Evolutionary conservation across 2,329 filamentous ascomycete genomes (phyloP).

Genomic region (Bipolaris zeicola): DNA sequence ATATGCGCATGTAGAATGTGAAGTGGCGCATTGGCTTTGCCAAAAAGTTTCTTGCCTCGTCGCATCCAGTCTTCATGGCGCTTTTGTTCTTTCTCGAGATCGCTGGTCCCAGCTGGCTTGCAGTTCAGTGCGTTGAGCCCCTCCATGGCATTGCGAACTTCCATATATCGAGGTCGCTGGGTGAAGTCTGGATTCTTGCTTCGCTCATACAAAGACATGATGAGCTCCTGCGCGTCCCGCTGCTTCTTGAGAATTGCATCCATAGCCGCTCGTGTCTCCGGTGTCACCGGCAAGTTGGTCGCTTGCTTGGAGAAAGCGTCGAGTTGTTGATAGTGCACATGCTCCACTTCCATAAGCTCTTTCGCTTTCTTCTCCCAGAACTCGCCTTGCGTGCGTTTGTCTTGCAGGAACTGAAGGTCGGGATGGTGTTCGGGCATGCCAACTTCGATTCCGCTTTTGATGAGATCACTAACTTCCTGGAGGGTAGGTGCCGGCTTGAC

Average conservation of each 20-base stretch:
- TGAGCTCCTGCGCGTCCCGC: slow-evolving; percentile 88
- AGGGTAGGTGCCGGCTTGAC: slow-evolving; percentile 69
- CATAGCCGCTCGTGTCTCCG: slow-evolving; percentile 78
- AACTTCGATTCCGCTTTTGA: slow-evolving; percentile 76
- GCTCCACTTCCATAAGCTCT: slow-evolving; percentile 89
- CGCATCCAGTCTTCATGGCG: slow-evolving; percentile 99
- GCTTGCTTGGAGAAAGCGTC: slow-evolving; percentile 90
- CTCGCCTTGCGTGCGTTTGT: slow-evolving; percentile 76
- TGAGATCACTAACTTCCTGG: slow-evolving; percentile 77
- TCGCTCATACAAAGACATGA: slow-evolving; percentile 78
- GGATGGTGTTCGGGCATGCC: slow-evolving; percentile 81
- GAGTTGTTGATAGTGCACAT: slow-evolving; percentile 91
- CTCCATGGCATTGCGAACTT: slow-evolving; percentile 89
- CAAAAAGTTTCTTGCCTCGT: slow-evolving; percentile 95
- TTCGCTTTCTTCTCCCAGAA: slow-evolving; percentile 92
- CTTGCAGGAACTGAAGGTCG: slow-evolving; percentile 74
- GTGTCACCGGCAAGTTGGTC: slow-evolving; percentile 76
- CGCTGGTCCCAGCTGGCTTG: slow-evolving; percentile 86
- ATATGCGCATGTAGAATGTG: slow-evolving; percentile 96
- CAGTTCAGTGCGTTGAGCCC: slow-evolving; percentile 87
- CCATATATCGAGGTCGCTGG: slow-evolving; percentile 82
- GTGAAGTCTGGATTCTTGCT: slow-evolving; percentile 76
- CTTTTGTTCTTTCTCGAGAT: slow-evolving; percentile 92
- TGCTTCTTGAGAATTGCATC: slow-evolving; percentile 96
- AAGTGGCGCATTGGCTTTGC: slow-evolving; percentile 94